Percentiles rank a stretch among this genome's conserved stretches.
Conservation (phyloP, 2,329 filamentous ascomycete species). For the Thyridium curvatum region DNA sequence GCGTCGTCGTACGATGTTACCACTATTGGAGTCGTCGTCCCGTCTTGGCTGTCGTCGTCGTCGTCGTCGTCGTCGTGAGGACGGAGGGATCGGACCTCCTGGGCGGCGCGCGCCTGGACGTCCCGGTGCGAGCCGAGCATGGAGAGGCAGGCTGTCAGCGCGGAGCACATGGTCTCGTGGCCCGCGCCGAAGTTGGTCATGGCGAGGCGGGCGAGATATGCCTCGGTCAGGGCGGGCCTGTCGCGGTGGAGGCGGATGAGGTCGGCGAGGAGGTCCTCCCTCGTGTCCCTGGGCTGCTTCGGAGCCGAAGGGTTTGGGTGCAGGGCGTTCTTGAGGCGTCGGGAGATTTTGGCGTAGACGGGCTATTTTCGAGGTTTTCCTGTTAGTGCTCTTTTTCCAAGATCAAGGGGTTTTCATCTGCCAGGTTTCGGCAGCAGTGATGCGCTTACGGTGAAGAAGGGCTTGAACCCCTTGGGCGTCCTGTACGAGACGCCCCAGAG, state of each 20-base stretch:
- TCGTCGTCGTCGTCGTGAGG: slow-evolving; percentile 4
- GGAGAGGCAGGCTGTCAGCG: slow-evolving; percentile 40
- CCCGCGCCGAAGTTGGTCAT: slow-evolving; percentile 51
- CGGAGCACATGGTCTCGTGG: slow-evolving; percentile 48
- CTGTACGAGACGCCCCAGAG: slow-evolving; percentile 38
- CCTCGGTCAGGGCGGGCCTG: slow-evolving; percentile 37
- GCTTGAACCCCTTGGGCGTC: slow-evolving; percentile 34
- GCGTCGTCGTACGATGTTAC: slow-evolving; percentile 19
- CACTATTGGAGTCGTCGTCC: no score
- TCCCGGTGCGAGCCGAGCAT: slow-evolving; percentile 34
- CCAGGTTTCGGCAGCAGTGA: no score
- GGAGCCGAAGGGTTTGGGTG: slow-evolving; percentile 5
- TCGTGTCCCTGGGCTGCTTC: slow-evolving; percentile 15
- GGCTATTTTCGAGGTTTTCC: no score
- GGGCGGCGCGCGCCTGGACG: slow-evolving; percentile 22
- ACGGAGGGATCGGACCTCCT: slow-evolving; percentile 16
- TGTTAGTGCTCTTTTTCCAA: no score
- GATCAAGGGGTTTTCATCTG: no score
- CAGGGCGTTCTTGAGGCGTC: slow-evolving; percentile 12
- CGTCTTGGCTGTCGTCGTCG: no score
- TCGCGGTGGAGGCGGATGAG: slow-evolving; percentile 38
- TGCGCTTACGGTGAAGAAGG: slow-evolving; percentile 45
- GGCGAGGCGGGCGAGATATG: slow-evolving; percentile 43
- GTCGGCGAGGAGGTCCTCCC: slow-evolving; percentile 37
- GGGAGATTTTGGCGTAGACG: slow-evolving; percentile 19